Evolutionary conservation across 352 stramenopile genomes (phyloP).

Genomic region (Pythium dissotocum): DNA sequence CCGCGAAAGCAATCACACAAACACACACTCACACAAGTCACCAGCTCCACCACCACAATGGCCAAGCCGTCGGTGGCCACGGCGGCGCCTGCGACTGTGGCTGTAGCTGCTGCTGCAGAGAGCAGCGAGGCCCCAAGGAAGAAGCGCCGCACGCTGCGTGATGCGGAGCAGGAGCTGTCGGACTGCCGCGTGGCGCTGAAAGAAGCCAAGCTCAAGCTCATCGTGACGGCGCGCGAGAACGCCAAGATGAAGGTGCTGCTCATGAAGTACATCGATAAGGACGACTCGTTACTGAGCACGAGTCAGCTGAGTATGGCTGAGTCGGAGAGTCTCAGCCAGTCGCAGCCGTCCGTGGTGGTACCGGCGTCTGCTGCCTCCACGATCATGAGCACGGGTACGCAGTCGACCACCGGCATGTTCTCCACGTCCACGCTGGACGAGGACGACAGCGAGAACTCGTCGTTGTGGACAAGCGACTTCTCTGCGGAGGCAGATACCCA

Average conservation of each 20-base stretch:
- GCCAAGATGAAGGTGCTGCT: slow-evolving; percentile 87
- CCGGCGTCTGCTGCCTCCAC: slow-evolving; percentile 15
- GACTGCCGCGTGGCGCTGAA: slow-evolving; percentile 45
- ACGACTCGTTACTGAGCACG: slow-evolving; percentile 74
- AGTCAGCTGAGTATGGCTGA: slow-evolving; percentile 67
- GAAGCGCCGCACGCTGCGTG: slow-evolving; percentile 70
- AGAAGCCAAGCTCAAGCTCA: slow-evolving; percentile 65
- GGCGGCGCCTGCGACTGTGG: background rate
- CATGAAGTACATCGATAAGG: slow-evolving; percentile 87
- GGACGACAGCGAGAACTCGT: slow-evolving; percentile 53
- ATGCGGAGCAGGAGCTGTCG: slow-evolving; percentile 64
- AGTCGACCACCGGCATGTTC: slow-evolving; percentile 36
- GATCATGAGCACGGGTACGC: slow-evolving; percentile 29
- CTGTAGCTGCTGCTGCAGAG: background rate
- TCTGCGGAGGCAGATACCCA: slow-evolving; percentile 29
- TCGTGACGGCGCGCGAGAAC: slow-evolving; percentile 75
- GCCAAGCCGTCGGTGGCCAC: background rate
- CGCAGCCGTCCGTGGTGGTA: slow-evolving; percentile 9
- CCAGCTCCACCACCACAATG: background rate
- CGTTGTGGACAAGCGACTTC: slow-evolving; percentile 61
- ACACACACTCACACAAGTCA: no score
- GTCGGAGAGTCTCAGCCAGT: slow-evolving; percentile 15
- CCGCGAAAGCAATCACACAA: no score
- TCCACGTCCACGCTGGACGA: slow-evolving; percentile 47
- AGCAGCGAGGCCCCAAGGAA: slow-evolving; percentile 29